Percentiles rank a stretch among this genome's conserved stretches.
Evolutionary conservation across 2,329 filamentous ascomycete genomes (phyloP).

Genomic region (Aureobasidium vineae): DNA sequence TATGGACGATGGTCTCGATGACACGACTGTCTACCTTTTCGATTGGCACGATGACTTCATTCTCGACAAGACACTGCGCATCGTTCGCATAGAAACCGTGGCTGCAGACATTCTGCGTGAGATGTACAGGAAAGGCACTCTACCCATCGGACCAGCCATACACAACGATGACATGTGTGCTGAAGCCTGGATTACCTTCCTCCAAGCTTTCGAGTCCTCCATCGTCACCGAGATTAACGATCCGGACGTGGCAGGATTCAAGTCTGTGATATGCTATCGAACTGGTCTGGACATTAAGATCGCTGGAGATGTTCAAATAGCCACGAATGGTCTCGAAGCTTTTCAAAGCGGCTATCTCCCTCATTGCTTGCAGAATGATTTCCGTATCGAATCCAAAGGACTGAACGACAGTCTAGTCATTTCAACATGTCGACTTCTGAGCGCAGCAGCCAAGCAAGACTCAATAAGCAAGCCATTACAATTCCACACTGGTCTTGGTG

Average conservation of each 20-base stretch:
- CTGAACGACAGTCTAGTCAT: slow-evolving; percentile 71
- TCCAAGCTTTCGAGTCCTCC: slow-evolving; percentile 51
- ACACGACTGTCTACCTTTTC: slow-evolving; percentile 58
- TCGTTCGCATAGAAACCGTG: slow-evolving; percentile 73
- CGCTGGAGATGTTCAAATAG: slow-evolving; percentile 43
- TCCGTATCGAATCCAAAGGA: slow-evolving; percentile 59
- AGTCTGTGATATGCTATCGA: slow-evolving; percentile 78
- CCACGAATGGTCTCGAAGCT: slow-evolving; percentile 35
- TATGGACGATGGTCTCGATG: slow-evolving; percentile 71
- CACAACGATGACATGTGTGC: slow-evolving; percentile 36
- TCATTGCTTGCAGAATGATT: slow-evolving; percentile 41
- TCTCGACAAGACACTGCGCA: slow-evolving; percentile 63
- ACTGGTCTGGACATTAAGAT: slow-evolving; percentile 66
- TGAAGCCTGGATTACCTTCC: slow-evolving; percentile 45
- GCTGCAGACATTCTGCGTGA: slow-evolving; percentile 63
- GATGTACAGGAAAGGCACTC: slow-evolving; percentile 34
- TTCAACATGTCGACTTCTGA: slow-evolving; percentile 59
- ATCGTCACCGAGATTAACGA: slow-evolving; percentile 62
- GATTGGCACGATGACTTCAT: slow-evolving; percentile 66
- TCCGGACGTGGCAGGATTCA: slow-evolving; percentile 72
- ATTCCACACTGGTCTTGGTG: slow-evolving; percentile 79
- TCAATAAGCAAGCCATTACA: slow-evolving; percentile 68
- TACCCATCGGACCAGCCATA: slow-evolving; percentile 34
- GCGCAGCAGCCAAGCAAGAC: slow-evolving; percentile 43
- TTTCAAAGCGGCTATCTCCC: slow-evolving; percentile 45